Evolutionary conservation across 108 stramenopile genomes (phyloP).

Genomic region (Pelagomonas calceolata): DNA sequence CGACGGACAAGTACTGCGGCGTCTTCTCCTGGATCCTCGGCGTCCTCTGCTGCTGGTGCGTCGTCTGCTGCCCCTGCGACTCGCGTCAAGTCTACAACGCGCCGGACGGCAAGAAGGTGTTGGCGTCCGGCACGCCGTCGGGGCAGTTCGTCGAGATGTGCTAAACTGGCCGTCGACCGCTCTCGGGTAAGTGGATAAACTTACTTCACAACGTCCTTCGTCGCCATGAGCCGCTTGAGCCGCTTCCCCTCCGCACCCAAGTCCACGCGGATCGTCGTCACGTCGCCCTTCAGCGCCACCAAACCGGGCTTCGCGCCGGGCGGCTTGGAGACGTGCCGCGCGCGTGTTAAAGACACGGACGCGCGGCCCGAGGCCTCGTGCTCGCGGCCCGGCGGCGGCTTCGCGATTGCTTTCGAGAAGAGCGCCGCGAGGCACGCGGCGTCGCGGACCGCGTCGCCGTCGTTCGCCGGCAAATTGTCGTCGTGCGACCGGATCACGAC

Average conservation of each 20-base stretch:
- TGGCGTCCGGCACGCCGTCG: no score
- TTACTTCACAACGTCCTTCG: no score
- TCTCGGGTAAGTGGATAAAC: no score
- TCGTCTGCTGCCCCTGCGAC: no score
- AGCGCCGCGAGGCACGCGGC: slow-evolving; percentile 8
- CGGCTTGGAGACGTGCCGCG: slow-evolving; percentile 72
- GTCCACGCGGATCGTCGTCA: slow-evolving; percentile 59
- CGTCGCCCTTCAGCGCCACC: slow-evolving; percentile 59
- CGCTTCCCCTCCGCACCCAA: slow-evolving; percentile 14
- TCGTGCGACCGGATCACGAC: slow-evolving; percentile 60
- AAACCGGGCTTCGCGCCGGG: slow-evolving; percentile 70
- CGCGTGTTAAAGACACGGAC: slow-evolving; percentile 49
- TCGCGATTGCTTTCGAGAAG: slow-evolving; percentile 1
- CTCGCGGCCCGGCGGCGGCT: neutral
- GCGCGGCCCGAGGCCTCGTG: neutral
- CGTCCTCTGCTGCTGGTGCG: no score
- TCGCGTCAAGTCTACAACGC: no score
- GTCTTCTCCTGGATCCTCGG: no score
- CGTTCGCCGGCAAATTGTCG: slow-evolving; percentile 35
- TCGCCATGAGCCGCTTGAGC: neutral
- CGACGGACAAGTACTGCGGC: no score
- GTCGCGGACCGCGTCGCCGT: slow-evolving; percentile 2
- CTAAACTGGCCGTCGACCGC: no score
- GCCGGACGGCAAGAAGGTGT: no score
- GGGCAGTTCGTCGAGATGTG: no score